Percentiles rank a stretch among this genome's conserved stretches.
Evolutionary conservation across 192 early-diverging fungal genomes (phyloP).

Genomic region (Lunasporangiospora selenospora): DNA sequence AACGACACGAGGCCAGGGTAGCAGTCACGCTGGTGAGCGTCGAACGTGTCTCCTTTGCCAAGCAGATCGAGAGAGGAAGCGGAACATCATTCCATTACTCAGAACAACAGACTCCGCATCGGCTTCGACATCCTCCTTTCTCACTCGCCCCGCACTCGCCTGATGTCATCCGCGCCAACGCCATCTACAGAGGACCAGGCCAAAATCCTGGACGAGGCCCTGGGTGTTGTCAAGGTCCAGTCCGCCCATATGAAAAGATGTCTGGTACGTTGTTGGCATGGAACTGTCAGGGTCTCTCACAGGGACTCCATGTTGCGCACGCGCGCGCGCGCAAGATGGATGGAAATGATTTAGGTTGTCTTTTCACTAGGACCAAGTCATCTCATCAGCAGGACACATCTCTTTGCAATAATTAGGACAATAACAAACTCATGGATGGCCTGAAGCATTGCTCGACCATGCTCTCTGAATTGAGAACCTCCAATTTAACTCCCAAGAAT

Average conservation of each 20-base stretch:
- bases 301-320: not conserved
- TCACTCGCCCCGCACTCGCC: too few relatives aligned
- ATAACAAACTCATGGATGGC: conserved; percentile 93
- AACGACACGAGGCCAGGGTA: too few relatives aligned
- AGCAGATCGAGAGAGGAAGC: too few relatives aligned
- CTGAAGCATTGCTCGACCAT: conserved; percentile 99
- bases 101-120: too few relatives aligned
- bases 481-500: conserved; percentile 93
- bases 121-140: too few relatives aligned
- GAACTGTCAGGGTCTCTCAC: not conserved
- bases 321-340: too few relatives aligned
- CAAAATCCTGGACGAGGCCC: conserved; percentile 91
- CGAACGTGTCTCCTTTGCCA: too few relatives aligned
- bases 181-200: conserved; percentile 82
- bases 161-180: conserved; percentile 39
- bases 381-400: conserved; percentile 1
- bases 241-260: conserved; percentile 95
- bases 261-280: conserved; percentile 84
- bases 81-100: too few relatives aligned
- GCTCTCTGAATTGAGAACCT: conserved; percentile 95
- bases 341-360: too few relatives aligned
- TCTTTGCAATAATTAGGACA: conserved; percentile 61
- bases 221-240: conserved; percentile 93
- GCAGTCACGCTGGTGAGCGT: too few relatives aligned
- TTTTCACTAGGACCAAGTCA: not conserved